Conservation (phyloP, 169 alveolate genomes). For the Babesia sp. region DNA sequence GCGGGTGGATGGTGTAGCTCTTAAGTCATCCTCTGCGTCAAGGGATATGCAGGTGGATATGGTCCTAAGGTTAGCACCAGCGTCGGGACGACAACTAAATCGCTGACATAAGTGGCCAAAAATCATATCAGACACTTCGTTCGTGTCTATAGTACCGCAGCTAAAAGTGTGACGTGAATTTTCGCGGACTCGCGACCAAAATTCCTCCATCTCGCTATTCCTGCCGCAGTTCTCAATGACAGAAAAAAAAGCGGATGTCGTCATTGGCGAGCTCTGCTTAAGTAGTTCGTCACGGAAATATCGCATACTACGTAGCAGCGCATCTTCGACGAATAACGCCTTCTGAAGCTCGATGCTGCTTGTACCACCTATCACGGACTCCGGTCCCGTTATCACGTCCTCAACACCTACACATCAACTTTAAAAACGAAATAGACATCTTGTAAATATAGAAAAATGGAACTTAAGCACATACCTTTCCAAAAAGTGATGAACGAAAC, state of each 20-base stretch:
- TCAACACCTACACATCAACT: constrained; percentile 38
- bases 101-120: constrained; percentile 43
- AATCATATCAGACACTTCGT: constrained; percentile 51
- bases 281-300: constrained; percentile 57
- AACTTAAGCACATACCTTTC: constrained; percentile 19
- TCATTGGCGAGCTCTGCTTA: constrained; percentile 31
- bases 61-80: not conserved
- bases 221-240: constrained; percentile 34
- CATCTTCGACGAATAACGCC: constrained; percentile 47
- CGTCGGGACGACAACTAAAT: not conserved
- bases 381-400: constrained; percentile 25
- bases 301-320: constrained; percentile 36
- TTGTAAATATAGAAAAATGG: no score
- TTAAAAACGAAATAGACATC: no score
- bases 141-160: constrained; percentile 7
- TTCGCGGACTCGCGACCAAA: constrained; percentile 55
- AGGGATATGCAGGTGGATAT: constrained; percentile 37
- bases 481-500: constrained; percentile 47
- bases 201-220: constrained; percentile 40
- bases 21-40: constrained; percentile 7
- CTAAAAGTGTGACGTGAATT: constrained; percentile 30
- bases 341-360: constrained; percentile 17
- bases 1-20: not conserved
- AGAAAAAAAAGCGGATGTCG: constrained; percentile 26
- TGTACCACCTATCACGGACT: constrained; percentile 1